Evolutionary conservation across 768 basidiomycete species (phyloP), one percentile per base, ranked within the genome.

Genomic region (Nidularia pulvinata): DNA sequence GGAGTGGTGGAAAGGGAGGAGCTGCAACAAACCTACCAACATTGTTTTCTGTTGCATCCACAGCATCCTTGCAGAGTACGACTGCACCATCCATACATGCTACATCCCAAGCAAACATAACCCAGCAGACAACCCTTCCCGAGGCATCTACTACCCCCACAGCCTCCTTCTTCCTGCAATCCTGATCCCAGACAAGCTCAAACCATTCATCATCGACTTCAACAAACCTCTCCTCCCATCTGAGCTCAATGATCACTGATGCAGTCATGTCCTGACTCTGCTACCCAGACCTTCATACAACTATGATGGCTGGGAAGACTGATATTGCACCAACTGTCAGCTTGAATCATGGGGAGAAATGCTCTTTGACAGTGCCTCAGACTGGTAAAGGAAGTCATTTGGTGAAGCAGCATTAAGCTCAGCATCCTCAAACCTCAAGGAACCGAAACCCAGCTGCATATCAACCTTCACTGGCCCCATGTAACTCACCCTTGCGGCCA

Each of bases 1-100:
- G 53, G 73, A 73, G 0, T 79, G 75, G 77, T 70, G 71, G 69
- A 70, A 64, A 30, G 67, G 67, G 0, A 39, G 71, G 2, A 76
- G 74, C 55, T 25, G 67, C 9, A 74, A 76, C 55, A 7, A 7
- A 2, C 36, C 48, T 1, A 60, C 64, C 45, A 75, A 74, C 25
- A 22, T 57, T 0, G 48, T 69, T 43, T 75, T 76, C 66, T 51
- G 54, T 13, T 46, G 55, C 7, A 58, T 61, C 7, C 61, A 69
- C 45, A 16, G 47, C n/a, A 5, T 58, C 52, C 39, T 47, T 25
- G 46, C 53, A 25, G 37, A 47, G 5, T 2, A 11, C 7, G 11
- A 39, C 0, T 3, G 54, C 50, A 44, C 33, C 6, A 42, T 72
- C 35, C 59, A 69, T 63, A 65, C 70, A 1, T 11, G 46, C 1